Evolutionary conservation across 2,329 filamentous ascomycete genomes (phyloP).

Genomic region (Claviceps spartinae): DNA sequence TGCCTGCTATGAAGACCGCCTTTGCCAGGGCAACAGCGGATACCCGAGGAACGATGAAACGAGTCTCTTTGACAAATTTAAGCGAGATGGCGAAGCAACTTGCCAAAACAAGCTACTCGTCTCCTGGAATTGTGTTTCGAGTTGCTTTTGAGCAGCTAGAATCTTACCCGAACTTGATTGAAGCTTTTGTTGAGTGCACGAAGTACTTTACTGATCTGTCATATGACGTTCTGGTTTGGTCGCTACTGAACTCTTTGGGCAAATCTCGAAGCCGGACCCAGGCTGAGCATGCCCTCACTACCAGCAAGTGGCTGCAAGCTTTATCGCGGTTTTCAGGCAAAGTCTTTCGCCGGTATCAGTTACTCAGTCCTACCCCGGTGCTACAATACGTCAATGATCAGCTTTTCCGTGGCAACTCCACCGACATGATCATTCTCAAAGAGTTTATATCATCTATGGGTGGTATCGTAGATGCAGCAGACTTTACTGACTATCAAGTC

Average conservation of each 20-base stretch:
- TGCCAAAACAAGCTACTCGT: conserved; percentile 83
- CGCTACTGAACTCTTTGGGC: conserved; percentile 62
- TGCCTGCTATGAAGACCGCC: conserved; percentile 63
- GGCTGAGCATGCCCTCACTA: conserved; percentile 52
- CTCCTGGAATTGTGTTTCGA: conserved; percentile 81
- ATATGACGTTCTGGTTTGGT: conserved; percentile 90
- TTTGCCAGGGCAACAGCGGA: conserved; percentile 67
- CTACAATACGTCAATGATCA: conserved; percentile 83
- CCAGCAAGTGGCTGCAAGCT: conserved; percentile 84
- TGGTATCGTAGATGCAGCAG: conserved; percentile 73
- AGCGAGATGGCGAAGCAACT: conserved; percentile 74
- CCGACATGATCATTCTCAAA: conserved; percentile 80
- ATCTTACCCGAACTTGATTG: conserved; percentile 86
- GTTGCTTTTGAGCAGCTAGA: conserved; percentile 85
- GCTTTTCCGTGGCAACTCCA: conserved; percentile 68
- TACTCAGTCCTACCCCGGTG: conserved; percentile 72
- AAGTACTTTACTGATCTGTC: conserved; percentile 87
- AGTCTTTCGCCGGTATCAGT: conserved; percentile 73
- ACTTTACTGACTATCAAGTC: conserved; percentile 80
- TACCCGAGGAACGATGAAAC: conserved; percentile 76
- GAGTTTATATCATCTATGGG: conserved; percentile 89
- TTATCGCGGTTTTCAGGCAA: conserved; percentile 83
- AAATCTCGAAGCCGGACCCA: conserved; percentile 50
- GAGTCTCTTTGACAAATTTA: conserved; percentile 77
- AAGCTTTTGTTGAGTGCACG: conserved; percentile 86